Evolutionary conservation across 2,329 filamentous ascomycete genomes (phyloP).

Genomic region (Aspergillus phoenicis): DNA sequence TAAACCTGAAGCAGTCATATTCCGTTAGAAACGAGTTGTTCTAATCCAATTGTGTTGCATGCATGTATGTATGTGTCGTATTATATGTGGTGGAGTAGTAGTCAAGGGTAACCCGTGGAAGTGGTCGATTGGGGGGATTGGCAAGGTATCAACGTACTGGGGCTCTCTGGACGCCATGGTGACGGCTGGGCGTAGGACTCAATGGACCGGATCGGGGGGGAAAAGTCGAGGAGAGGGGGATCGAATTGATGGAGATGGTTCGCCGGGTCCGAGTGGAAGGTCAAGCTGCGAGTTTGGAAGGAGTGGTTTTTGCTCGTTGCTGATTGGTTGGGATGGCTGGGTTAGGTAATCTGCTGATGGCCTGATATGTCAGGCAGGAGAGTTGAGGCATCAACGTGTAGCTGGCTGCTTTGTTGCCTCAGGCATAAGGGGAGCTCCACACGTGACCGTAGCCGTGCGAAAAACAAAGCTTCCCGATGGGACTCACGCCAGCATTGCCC

Average conservation of each 20-base stretch:
- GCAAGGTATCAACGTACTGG: constrained; percentile 17
- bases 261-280: constrained; percentile 33
- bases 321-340: constrained; percentile 36
- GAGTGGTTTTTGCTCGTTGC: constrained; percentile 34
- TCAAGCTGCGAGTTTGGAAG: constrained; percentile 25
- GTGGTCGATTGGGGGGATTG: not conserved
- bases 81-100: not conserved
- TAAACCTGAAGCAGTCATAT: constrained; percentile 69
- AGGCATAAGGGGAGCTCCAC: not conserved
- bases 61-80: not conserved
- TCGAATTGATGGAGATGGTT: constrained; percentile 15
- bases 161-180: constrained; percentile 27
- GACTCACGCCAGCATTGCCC: not conserved
- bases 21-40: not conserved
- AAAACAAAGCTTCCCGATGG: constrained; percentile 20
- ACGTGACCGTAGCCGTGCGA: constrained; percentile 18
- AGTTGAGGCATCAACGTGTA: too few relatives aligned
- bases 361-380: not conserved
- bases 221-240: not conserved
- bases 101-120: not conserved
- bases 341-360: constrained; percentile 21
- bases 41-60: not conserved
- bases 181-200: constrained; percentile 8
- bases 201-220: constrained; percentile 8
- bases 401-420: not conserved